Base-by-base conservation (phyloP, 2,329 filamentous ascomycete species). In the Alternaria solani region DNA sequence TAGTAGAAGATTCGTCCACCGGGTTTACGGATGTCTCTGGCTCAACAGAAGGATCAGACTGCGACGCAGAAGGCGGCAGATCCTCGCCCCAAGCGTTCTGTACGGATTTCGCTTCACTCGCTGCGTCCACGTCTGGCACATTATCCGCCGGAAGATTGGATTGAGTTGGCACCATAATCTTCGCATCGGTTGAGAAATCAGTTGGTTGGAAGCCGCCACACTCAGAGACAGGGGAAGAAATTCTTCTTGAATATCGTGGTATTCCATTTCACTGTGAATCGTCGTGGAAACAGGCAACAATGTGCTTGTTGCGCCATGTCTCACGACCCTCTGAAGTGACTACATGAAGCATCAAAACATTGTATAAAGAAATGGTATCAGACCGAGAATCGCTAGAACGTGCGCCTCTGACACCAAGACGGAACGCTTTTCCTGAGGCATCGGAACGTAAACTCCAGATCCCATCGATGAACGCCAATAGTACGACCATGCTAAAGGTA, bases 401-500 rank as follows among this genome's bases (percentile, higher is more conserved):
- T 51, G 36, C 34, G 34, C 28, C 7, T 57, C 23, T 43, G 34
- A 7, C 20, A 34, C 36, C 5, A 51, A 9, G 49, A 51, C 34
- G 49, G 58, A 62, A 11, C 18, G 26, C 36, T 42, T 43, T 56
- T 25, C 26, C 16, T 20, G 7, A 5, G 36, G 11, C 38, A 28
- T 34, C 61, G 51, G 46, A 28, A 59, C 51, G 48, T n/a, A 11
- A 64, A 65, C 56, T 59, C 47, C 58, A 39, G 20, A 51, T 59
- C 51, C 62, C 43, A 26, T 44, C 53, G 53, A 57, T 48, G 41
- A 68, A 69, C 61, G 65, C 66, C 68, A 61, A 41, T 59, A 36
- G 57, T 44, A 41, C 47, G n/a, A 42, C 56, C 18, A 48, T 51
- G 8, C 46, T 49, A 46, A 28, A 66, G 67, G 65, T 70, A 73